These are phyloP conservation scores for Apiospora koreana DNA, from an alignment of 2,329 filamentous ascomycete genomes.

Conservation along the genomic window DNA sequence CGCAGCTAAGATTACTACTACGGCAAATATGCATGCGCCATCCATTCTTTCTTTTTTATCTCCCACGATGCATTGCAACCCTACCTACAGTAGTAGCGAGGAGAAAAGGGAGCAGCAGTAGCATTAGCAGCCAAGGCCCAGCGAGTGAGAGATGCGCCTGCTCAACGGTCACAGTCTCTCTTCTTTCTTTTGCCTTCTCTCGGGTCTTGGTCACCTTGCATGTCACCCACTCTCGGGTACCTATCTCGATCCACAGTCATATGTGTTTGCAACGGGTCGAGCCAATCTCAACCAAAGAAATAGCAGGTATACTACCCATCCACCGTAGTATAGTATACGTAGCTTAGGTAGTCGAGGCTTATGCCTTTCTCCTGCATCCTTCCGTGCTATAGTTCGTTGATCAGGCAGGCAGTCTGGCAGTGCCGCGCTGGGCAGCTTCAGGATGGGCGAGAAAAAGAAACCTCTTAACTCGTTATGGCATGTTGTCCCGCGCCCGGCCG, in stretches of 20 bases:
- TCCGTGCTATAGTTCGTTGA: background rate
- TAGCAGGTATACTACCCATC: background rate
- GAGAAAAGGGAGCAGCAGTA: background rate
- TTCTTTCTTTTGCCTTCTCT: background rate
- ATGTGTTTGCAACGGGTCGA: background rate
- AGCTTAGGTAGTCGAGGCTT: background rate
- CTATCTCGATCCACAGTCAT: conserved; percentile 2
- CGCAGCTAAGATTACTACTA: background rate
- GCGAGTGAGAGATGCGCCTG: background rate
- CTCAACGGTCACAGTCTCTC: background rate
- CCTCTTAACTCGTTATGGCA: background rate
- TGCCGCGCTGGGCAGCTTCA: background rate
- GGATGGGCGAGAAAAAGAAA: background rate
- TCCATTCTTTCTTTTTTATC: background rate
- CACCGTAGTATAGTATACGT: background rate
- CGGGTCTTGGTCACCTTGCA: conserved; percentile 5
- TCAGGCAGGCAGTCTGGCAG: conserved; percentile 5
- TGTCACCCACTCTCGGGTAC: conserved; percentile 8
- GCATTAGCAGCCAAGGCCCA: background rate
- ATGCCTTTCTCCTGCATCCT: background rate
- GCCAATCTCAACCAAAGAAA: background rate
- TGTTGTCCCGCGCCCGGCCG: background rate
- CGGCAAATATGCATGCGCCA: background rate
- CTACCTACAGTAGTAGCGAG: background rate
- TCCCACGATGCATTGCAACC: conserved; percentile 2